A percentile compares a stretch with the other conserved stretches of the same genome.
These are phyloP conservation scores for Trichoderma sp. DNA, from an alignment of 2,329 filamentous ascomycete genomes.

Conservation along the genomic window DNA sequence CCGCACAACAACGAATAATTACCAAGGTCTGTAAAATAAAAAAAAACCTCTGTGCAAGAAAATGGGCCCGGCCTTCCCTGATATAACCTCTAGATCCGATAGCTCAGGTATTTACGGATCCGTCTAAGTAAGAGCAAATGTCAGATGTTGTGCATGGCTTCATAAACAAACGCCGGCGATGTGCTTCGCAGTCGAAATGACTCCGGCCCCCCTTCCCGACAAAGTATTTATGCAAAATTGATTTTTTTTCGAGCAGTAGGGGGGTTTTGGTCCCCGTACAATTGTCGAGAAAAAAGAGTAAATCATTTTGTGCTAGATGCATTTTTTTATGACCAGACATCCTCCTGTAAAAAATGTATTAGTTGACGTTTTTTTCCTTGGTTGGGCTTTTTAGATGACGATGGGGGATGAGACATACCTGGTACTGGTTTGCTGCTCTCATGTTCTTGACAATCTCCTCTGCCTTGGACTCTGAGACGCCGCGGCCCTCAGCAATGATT, in stretches of 20 bases:
- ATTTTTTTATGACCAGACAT: slow-evolving; percentile 62
- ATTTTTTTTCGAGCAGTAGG: neutral
- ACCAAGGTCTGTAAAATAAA: neutral
- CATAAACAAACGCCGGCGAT: slow-evolving; percentile 14
- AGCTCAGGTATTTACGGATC: slow-evolving; percentile 1
- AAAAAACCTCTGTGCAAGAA: neutral
- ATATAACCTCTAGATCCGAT: slow-evolving; percentile 11
- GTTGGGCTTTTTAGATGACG: neutral
- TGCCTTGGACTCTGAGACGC: slow-evolving; percentile 78
- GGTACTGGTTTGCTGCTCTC: slow-evolving; percentile 92
- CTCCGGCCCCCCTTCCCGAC: neutral
- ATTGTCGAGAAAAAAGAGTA: neutral
- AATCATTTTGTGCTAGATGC: neutral
- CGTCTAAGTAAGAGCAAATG: neutral
- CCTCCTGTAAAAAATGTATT: slow-evolving; percentile 51
- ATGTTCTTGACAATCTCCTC: slow-evolving; percentile 98
- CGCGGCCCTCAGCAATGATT: slow-evolving; percentile 81
- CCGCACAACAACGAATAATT: neutral
- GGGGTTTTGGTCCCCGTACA: neutral
- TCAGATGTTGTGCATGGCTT: slow-evolving; percentile 10
- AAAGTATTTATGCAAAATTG: neutral
- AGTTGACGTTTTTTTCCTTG: neutral
- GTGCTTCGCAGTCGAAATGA: slow-evolving; percentile 10
- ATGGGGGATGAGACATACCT: slow-evolving; percentile 54
- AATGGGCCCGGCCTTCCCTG: neutral